Evolutionary conservation across 192 early-diverging fungal genomes (phyloP), one percentile per base, ranked within the genome.

Genomic region (Gamsiella multidivaricata): DNA sequence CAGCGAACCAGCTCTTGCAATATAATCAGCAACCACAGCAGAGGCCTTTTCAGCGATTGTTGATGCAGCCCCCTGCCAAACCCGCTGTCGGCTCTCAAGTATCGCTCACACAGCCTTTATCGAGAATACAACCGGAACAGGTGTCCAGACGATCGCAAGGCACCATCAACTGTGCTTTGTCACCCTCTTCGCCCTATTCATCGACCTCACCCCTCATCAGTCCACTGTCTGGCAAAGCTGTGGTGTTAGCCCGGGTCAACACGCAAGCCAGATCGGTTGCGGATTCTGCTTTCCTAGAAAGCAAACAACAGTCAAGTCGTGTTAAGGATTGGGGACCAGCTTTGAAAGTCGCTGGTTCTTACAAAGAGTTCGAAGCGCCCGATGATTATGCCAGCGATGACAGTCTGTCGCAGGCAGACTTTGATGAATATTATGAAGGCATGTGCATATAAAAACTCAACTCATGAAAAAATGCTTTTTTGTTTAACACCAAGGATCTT

Each of bases 131-230:
- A 39, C 5, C 45, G n/a, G 45, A 18, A 10, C 9, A 9, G 9
- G 5, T 46, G n/a, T 46, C 45, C 5, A 10, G 9, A n/a, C n/a
- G 17, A 9, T 18, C 32, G 15, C n/a, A 56, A n/a, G 36, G 18
- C 12, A 36, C 34, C 18, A 20, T 15, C 15, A 36, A 10, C 25
- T 3, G 9, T 9, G 28, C 8, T 39, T 29, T 22, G 20, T 70
- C 57, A 17, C 61, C 55, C 11, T 14, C 17, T 3, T 71, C 69
- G 7, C 43, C 61, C 25, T 25, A 26, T 8, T 52, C 52, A 2
- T 73, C 70, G 17, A 36, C 53, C 18, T 73, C 70, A 17, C 61
- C 70, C 1, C 70, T 61, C 1, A 22, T 73, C 36, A 73, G 70
- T 20, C 70, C 70, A 14, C 42, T 73, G 2, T 53, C 69, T 3